Conservation (phyloP, 1,284 basidiomycete genomes). For the Apiotrichum veenhuisii region DNA sequence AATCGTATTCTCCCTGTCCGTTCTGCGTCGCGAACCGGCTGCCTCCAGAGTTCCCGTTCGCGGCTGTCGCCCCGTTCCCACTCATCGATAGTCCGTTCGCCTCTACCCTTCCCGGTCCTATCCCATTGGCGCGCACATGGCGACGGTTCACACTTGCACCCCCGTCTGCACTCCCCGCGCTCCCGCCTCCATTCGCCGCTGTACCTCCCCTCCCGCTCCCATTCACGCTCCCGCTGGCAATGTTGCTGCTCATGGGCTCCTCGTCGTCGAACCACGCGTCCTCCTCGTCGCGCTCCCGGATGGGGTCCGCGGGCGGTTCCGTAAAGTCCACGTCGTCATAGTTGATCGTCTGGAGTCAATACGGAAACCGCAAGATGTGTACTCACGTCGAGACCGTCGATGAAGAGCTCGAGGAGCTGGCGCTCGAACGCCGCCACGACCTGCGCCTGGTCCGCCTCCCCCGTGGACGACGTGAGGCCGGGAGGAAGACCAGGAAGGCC, state of each 20-base stretch:
- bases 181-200: too few relatives aligned
- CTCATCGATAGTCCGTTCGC: constrained; percentile 4
- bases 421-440: constrained; percentile 40
- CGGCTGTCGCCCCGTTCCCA: neutral
- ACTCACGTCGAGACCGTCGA: constrained; percentile 49
- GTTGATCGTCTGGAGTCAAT: constrained; percentile 36
- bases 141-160: neutral
- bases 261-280: constrained; percentile 49
- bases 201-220: constrained; percentile 6
- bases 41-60: neutral
- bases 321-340: constrained; percentile 44
- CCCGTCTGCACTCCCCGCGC: neutral
- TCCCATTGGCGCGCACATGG: neutral
- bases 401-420: constrained; percentile 42
- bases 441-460: constrained; percentile 30
- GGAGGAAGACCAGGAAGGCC: neutral
- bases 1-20: constrained; percentile 48
- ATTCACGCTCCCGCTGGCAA: constrained; percentile 6
- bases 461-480: neutral
- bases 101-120: too few relatives aligned
- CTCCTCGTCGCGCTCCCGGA: constrained; percentile 35
- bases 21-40: constrained; percentile 24
- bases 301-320: constrained; percentile 38
- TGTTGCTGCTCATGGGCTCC: constrained; percentile 31
- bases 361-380: neutral